Base-by-base conservation (phyloP, 305 asterid genomes). In the Fraxinus latifolia region DNA sequence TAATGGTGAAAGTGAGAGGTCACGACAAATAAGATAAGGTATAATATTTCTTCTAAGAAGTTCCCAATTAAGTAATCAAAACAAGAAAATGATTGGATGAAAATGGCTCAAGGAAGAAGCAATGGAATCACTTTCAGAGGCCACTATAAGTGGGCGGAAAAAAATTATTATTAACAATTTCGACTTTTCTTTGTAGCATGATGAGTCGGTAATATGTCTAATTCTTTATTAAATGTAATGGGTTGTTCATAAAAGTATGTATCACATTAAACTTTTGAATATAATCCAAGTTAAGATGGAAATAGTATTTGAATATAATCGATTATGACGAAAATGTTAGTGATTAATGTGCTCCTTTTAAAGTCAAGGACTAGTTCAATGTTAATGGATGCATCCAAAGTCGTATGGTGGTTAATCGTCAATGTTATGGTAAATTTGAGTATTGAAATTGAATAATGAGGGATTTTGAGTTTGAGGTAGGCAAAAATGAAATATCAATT, bases 41-140 rank as follows among this genome's bases (percentile, higher is more conserved):
- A 31, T 31, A 31, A 31, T 31, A 31, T 31, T 31, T 31, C 34
- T 31, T 31, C 34, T 31, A 31, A 31, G 34, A 31, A 31, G 34
- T 31, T 31, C 5, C 34, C 34, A 31, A 31, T 31, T 31, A 31
- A 31, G 34, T 31, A 31, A 31, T 31, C 34, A 31, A 31, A 31
- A 31, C 34, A 31, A 31, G 77, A 77, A 84, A 83, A 81, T 85
- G 90, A 90, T 87, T 90, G 88, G 89, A 87, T 86, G 87, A 85
- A 88, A 90, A 84, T 89, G 93, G 93, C 92, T 89, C 82, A 86
- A 86, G 90, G 87, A 29, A 84, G 91, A 90, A 90, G 92, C 92
- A 82, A 91, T 80, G 81, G 87, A 87, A 88, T 89, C 33, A 44
- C 55, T 44, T 44, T 44, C 0, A 11, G n/a, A 79, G 77, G 8